These are phyloP conservation scores for Paramecium biaurelia DNA, from an alignment of 73 alveolate genomes.

Conservation along the genomic window DNA sequence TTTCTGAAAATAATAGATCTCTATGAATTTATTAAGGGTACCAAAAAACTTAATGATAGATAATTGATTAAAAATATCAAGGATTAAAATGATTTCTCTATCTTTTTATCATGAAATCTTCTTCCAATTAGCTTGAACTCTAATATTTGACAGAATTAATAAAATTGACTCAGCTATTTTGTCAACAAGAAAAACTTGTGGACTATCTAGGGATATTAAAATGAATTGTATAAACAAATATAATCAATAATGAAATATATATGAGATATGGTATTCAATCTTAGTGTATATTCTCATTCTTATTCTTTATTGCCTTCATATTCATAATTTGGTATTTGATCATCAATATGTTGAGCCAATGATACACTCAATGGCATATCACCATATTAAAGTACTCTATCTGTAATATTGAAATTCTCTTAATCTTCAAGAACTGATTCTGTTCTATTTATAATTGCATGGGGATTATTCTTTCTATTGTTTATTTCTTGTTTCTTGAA, in stretches of 20 bases:
- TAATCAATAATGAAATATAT: neutral
- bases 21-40: conserved; percentile 73
- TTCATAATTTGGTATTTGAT: neutral
- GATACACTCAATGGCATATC: conserved; percentile 44
- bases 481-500: neutral
- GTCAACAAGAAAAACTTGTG: conserved; percentile 72
- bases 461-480: neutral
- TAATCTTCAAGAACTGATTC: neutral
- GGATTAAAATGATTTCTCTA: conserved; percentile 86
- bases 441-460: neutral
- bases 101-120: conserved; percentile 69
- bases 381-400: conserved; percentile 1
- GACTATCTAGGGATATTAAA: conserved; percentile 12
- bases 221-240: neutral
- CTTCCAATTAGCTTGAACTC: conserved; percentile 75
- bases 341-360: conserved; percentile 4
- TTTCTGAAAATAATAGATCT: conserved; percentile 70
- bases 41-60: too few relatives aligned
- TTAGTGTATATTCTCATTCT: neutral
- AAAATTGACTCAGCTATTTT: conserved; percentile 78
- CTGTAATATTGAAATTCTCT: neutral
- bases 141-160: conserved; percentile 61
- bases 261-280: neutral
- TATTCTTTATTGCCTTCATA: neutral
- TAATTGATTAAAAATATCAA: too few relatives aligned